Evolutionary conservation across 2,329 filamentous ascomycete species (phyloP), one percentile per base, ranked within the genome.

Genomic region (Microthyrium microscopicum): DNA sequence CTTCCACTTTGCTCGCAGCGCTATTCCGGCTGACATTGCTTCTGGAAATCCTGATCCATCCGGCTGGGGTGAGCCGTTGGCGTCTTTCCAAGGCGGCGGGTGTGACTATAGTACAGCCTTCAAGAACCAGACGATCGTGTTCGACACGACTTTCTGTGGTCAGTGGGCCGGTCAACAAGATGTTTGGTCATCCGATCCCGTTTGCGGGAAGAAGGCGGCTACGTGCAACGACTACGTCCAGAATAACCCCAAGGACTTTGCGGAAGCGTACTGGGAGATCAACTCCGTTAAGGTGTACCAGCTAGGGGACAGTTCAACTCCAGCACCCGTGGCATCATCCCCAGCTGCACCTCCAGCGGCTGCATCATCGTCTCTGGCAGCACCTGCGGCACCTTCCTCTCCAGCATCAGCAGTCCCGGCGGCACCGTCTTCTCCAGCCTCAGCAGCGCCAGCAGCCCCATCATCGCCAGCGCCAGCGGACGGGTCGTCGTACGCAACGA

Each of bases 61-160:
- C 2, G 53, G 46, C n/a, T 92, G 84, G 76, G 75, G 73, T 9
- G 57, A 52, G 1, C 80, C 85, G 1, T 50, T 67, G 2, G 80
- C 78, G 7, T 62, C 61, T 21, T 94, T 91, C 55, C 55, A 62
- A 4, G 69, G 72, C 31, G 20, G 13, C 1, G 64, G 61, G 36
- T 94, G 87, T 55, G 59, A 85, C 44, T 77, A 92, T 41, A 61
- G 73, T 39, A 42, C 55, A 2, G 66, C 76, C 53, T 91, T 94
- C 59, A 59, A 60, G 39, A 55, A 77, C 39, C 68, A 92, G 58
- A 69, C 76, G 44, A 73, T 94, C 41, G 69, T 87, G 41, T 75
- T 89, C 53, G 73, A 87, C 56, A 89, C 75, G 1, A 79, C 78
- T 5, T 82, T 92, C 52, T 94, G 85, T 54, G 85, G 85, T 15